Base-by-base conservation (phyloP, 2,329 filamentous ascomycete genomes). In the Corinectria fuckeliana region DNA sequence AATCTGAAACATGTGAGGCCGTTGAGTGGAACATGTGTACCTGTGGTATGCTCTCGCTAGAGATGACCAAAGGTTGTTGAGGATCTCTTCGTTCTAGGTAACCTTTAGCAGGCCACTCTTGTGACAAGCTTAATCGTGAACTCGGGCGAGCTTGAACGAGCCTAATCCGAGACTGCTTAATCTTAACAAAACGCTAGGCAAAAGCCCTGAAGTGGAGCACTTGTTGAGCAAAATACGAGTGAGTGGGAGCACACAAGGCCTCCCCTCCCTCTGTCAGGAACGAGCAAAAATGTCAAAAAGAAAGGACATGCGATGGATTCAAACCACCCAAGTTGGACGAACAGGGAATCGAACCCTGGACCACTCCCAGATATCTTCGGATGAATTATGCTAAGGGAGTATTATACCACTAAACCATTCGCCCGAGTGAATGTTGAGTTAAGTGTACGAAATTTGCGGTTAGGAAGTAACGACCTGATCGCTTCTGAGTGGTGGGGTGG, bases 351-450 rank as follows among this genome's bases (percentile, higher is more conserved):
- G 71, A 72, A 72, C 71, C 71, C 71, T 69, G 71, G 71, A 72
- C 71, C 71, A 70, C 71, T 71, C 69, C 69, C 69, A 72, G 51
- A 55, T 58, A 49, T n/a, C 18, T 62, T 68, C 67, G 34, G 49
- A 62, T 38, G 50, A 63, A 70, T 53, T 32, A 66, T 72, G 70
- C 70, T 72, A 72, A 72, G 70, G 69, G 68, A 71, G 70, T 69
- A 72, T 71, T 69, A 72, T 72, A 72, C 70, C 70, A 72, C 70
- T 72, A 72, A 71, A 71, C 70, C 70, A 72, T 71, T 69, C 70
- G 70, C 70, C 70, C 70, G 59, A 47, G 25, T 38, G 49, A 32
- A 50, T 56, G 55, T 50, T 59, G 49, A 23, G 11, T 2, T 6
- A 0, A 0, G 1, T 0, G 41, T 3, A 18, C 11, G 11, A 44